These are phyloP conservation scores for Excoecaria cochinchinensis DNA, from an alignment of 345 rosid genomes.

Conservation along the genomic window DNA sequence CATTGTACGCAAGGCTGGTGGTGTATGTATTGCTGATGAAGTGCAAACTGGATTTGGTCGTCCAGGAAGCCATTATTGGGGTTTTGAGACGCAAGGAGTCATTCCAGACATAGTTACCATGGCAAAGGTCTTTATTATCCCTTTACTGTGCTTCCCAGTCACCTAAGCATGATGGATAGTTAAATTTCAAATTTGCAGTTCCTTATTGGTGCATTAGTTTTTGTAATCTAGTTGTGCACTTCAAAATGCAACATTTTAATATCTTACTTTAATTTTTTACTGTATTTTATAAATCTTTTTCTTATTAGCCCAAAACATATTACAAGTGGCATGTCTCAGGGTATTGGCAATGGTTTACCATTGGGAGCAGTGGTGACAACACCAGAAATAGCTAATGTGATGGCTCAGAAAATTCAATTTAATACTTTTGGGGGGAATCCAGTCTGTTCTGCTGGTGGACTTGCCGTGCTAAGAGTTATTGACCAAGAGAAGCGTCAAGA, in stretches of 20 bases:
- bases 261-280: background rate
- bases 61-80: conserved; percentile 95
- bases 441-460: conserved; percentile 96
- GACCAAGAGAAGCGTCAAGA: conserved; percentile 86
- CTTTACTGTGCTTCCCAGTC: background rate
- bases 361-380: conserved; percentile 96
- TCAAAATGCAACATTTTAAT: background rate
- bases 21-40: conserved; percentile 94
- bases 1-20: conserved; percentile 78
- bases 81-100: conserved; percentile 88
- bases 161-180: background rate
- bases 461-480: conserved; percentile 83
- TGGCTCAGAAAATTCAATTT: conserved; percentile 82
- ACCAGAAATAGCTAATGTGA: conserved; percentile 86
- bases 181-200: background rate
- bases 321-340: conserved; percentile 40
- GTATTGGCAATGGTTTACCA: conserved; percentile 94
- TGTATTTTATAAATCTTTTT: background rate
- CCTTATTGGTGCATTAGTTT: background rate
- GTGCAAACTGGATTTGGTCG: conserved; percentile 95
- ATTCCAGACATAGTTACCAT: conserved; percentile 93
- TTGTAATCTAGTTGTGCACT: background rate
- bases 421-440: conserved; percentile 98
- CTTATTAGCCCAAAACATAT: conserved; percentile 7
- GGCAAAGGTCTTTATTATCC: conserved; percentile 70